Conservation (phyloP, 305 asterid species). For the Fraxinus angustifolia region DNA sequence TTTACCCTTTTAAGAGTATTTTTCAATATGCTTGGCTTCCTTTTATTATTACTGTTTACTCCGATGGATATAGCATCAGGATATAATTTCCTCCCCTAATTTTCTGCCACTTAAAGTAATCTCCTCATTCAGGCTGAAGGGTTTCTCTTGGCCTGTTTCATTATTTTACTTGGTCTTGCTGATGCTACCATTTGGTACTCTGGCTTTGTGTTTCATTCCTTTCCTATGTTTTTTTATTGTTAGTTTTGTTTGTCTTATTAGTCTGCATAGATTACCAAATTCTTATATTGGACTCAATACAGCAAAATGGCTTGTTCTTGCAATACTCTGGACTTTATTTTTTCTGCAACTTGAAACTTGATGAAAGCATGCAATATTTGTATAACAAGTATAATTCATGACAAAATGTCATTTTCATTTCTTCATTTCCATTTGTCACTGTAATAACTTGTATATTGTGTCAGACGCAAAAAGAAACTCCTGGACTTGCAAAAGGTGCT, state of each 20-base stretch:
- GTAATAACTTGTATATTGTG: conserved; percentile 20
- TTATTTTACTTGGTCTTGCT: neutral
- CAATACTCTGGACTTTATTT: neutral
- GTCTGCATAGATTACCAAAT: conserved; percentile 17
- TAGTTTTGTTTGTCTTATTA: neutral
- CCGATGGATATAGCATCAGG: neutral
- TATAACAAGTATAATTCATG: conserved; percentile 14
- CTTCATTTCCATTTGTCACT: conserved; percentile 15
- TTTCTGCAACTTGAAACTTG: conserved; percentile 15
- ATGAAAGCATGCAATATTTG: conserved; percentile 13
- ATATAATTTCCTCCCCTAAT: neutral
- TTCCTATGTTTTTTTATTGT: neutral
- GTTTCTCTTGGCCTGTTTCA: conserved; percentile 1
- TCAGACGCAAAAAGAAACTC: conserved; percentile 75
- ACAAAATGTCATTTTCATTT: neutral
- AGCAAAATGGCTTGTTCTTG: conserved; percentile 4
- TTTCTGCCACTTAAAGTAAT: conserved; percentile 6
- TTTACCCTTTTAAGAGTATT: neutral
- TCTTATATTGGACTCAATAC: conserved; percentile 9
- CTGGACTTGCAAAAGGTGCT: conserved; percentile 90
- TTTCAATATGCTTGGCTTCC: neutral
- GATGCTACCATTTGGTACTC: neutral
- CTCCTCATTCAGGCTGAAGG: neutral
- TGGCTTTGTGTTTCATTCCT: neutral
- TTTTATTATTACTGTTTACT: neutral